Percentiles rank a stretch among this genome's conserved stretches.
These are phyloP conservation scores for Gracilaria domingensis DNA, from an alignment of 23 red algal genomes.

Conservation along the genomic window DNA sequence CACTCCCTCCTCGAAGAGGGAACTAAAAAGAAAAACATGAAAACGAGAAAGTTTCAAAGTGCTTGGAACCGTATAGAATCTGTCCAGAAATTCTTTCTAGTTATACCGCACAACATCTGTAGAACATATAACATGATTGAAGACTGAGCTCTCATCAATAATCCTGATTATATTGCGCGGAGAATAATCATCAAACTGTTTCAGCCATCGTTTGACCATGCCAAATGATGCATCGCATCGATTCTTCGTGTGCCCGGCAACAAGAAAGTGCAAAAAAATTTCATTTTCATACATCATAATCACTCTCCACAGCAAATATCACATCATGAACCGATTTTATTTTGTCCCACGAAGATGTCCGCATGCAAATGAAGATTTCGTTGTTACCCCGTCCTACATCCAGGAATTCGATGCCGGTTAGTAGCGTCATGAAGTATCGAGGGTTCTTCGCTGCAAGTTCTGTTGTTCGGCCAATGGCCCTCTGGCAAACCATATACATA, in stretches of 20 bases:
- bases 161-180: conserved; percentile 27
- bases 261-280: conserved; percentile 32
- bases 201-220: not conserved
- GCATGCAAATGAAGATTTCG: conserved; percentile 31
- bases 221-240: not conserved
- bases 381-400: not conserved
- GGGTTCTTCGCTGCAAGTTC: conserved; percentile 4
- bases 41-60: not conserved
- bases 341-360: conserved; percentile 31
- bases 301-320: not conserved
- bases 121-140: not conserved
- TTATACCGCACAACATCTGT: not conserved
- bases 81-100: conserved; percentile 2
- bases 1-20: not conserved
- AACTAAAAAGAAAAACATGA: not conserved
- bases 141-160: not conserved
- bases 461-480: conserved; percentile 23
- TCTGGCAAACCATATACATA: conserved; percentile 31
- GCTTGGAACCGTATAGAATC: conserved; percentile 3
- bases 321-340: conserved; percentile 41
- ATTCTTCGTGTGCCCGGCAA: conserved; percentile 35
- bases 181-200: conserved; percentile 1
- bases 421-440: not conserved
- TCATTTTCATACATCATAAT: not conserved
- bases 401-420: too few species aligned